A percentile compares a stretch with the other conserved stretches of the same genome.
Evolutionary conservation across 163 green algal genomes (phyloP).

Genomic region (Scenedesmus sp.): DNA sequence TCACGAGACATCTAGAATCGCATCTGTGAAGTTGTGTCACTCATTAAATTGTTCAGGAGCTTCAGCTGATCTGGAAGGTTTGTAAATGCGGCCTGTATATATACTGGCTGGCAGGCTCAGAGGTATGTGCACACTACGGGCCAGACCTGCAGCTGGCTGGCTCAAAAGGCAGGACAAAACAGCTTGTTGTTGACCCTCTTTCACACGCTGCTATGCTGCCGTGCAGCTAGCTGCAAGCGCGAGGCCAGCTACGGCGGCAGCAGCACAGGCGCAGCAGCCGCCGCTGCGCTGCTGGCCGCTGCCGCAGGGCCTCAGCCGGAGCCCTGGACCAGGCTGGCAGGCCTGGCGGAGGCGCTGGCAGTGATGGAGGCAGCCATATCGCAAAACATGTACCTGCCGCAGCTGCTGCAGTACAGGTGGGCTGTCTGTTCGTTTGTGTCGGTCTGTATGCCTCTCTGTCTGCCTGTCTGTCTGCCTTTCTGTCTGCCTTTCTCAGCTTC

Average conservation of each 20-base stretch:
- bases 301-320: constrained; percentile 9
- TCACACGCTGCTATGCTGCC: neutral
- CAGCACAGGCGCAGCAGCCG: constrained; percentile 28
- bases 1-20: no score
- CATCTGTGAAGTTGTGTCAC: no score
- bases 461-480: no score
- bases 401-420: constrained; percentile 82
- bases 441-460: neutral
- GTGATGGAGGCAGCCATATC: constrained; percentile 80
- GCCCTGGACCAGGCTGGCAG: constrained; percentile 58
- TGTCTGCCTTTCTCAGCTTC: no score
- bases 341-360: constrained; percentile 73
- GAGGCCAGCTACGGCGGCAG: neutral
- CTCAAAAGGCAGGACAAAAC: no score
- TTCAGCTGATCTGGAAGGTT: no score
- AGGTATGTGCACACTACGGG: no score
- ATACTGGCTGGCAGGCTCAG: no score
- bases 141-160: no score
- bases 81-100: no score
- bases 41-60: no score
- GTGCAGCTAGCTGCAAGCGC: neutral
- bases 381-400: constrained; percentile 81
- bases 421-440: neutral
- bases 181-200: no score
- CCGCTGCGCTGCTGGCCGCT: constrained; percentile 1